Percentiles rank a stretch among this genome's conserved stretches.
Conservation (phyloP, 169 alveolate genomes). For the Theileria annulata region DNA sequence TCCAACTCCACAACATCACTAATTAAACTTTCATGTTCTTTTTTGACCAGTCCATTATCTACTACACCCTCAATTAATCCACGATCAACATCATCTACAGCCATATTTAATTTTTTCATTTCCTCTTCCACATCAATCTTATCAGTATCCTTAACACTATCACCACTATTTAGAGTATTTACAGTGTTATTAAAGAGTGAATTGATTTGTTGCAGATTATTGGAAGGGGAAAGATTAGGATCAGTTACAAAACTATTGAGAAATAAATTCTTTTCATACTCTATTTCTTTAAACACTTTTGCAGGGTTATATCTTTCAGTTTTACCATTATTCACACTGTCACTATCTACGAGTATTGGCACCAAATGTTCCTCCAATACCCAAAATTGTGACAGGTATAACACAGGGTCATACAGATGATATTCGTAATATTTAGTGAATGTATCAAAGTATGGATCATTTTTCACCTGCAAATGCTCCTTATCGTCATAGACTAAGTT, state of each 20-base stretch:
- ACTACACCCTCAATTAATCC: not conserved
- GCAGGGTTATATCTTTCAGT: not conserved
- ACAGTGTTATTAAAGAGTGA: not conserved
- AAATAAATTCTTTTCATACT: not conserved
- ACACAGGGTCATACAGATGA: conserved; percentile 51
- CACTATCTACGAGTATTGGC: conserved; percentile 9
- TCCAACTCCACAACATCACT: conserved; percentile 14
- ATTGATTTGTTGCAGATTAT: not conserved
- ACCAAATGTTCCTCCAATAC: conserved; percentile 57
- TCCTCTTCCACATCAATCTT: not conserved
- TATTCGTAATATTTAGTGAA: conserved; percentile 18
- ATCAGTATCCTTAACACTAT: not conserved
- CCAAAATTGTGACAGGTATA: conserved; percentile 67
- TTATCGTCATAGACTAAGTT: conserved; percentile 58
- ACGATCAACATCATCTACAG: not conserved
- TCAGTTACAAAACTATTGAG: not conserved
- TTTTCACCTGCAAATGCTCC: conserved; percentile 2
- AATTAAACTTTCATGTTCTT: not conserved
- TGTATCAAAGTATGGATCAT: conserved; percentile 21
- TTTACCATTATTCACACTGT: not conserved
- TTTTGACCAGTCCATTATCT: not conserved
- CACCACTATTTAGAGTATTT: not conserved
- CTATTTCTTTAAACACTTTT: not conserved
- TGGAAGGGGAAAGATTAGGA: not conserved
- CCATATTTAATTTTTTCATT: not conserved